Base-by-base conservation (phyloP, 2,329 filamentous ascomycete genomes). In the Pseudopithomyces maydicus region DNA sequence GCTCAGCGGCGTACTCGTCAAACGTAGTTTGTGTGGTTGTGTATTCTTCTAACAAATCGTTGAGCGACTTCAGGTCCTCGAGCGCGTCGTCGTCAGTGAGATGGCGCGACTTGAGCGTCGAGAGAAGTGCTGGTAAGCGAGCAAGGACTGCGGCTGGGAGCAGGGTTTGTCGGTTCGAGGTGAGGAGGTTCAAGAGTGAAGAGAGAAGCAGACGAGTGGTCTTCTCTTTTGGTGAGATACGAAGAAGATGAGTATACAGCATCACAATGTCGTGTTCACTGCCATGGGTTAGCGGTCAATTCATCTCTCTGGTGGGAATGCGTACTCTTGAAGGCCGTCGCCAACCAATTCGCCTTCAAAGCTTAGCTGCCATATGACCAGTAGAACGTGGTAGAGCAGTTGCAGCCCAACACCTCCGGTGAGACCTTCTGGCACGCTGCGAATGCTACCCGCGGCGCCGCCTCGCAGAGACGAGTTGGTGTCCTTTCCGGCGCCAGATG, bases 191-290 rank as follows among this genome's bases (percentile, higher is more conserved):
- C 74, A 90, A 85, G 39, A 99, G 85, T 7, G 94, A 97, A 10
- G 92, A 92, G 43, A 98, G 84, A 44, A 97, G 86, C 52, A 99
- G 84, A 29, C 95, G 88, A 0, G 94, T 98, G 1, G 94, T 98
- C 83, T 99, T 99, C 76, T 98, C 95, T 77, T 99, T 99, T 43
- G 94, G 93, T 2, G 95, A 98, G 41, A 97, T 82, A 53, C 92
- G 90, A 54, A 99, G 83, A 36, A 99, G 88, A 64, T 96, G 90
- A n/a, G 91, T 92, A 76, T 97, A 97, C 43, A 98, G 85, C 45
- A 92, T 84, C 61, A 98, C 85, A 65, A 98, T 89, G 71, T 98
- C 93, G 78, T 97, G 92, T 77, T 97, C 93, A 66, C 93, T 96
- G 47, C 7, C 19, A 14, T 19, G 6, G n/a, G 56, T 68, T 62